Evolutionary conservation across 306 rosid species (phyloP), one percentile per base, ranked within the genome.

Genomic region (Prunus mume): DNA sequence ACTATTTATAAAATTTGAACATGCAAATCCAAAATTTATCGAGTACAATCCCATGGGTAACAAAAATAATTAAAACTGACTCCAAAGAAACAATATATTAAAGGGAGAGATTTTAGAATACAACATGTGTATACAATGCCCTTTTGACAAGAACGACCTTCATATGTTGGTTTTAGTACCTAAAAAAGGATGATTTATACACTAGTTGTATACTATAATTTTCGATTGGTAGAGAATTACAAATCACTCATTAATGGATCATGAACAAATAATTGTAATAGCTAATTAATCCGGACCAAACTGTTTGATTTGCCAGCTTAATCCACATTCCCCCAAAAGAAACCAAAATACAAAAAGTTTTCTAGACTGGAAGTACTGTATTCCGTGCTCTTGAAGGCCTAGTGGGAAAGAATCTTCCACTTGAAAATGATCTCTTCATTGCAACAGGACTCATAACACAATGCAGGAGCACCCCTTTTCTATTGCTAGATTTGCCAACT

Each of bases 381-480:
- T 84, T 88, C 52, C 84, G 74, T 66, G 86, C 87, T 87, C 93
- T 87, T 63, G 90, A 87, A 73, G 79, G 87, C 81, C 85, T 87
- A 24, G 82, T 63, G 51, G 84, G 79, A 1, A 83, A 90, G 81
- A 92, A 84, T 74, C 98, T 88, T 22, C 97, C 96, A 76, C 97
- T 85, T 6, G 97, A 92, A 81, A 92, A 87, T 13, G 97, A 92
- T 79, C 97, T 92, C 93, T 90, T 94, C 94, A 91, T 89, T 70
- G 91, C 76, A 79, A 85, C 85, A 72, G 97, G 95, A 81, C 89
- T 86, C 85, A 79, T 32, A 65, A 88, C 93, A 80, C 86, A 84
- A 64, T 84, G 90, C 84, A 85, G 61, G 58, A 84, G 47, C 38
- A 65, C 70, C 75, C 74, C 85, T 79, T 87, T 95, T 64, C 74